These are phyloP conservation scores for Hyphodiscus hymeniophilus DNA, from an alignment of 495 filamentous ascomycete genomes.

Conservation along the genomic window DNA sequence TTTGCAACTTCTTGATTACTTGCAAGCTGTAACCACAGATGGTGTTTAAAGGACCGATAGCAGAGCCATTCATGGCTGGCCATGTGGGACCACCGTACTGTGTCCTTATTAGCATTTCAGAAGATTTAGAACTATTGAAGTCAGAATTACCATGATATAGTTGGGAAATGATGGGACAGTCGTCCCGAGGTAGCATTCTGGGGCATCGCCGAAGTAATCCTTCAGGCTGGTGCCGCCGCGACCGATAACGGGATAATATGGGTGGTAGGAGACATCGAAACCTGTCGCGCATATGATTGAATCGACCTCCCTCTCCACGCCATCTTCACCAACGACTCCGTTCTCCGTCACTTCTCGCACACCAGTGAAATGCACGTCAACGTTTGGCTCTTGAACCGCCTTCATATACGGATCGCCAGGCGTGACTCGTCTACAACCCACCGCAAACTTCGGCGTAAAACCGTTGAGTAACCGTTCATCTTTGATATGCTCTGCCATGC, in stretches of 20 bases:
- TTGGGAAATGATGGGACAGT: conserved; percentile 30
- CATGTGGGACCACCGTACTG: conserved; percentile 25
- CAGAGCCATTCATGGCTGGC: conserved; percentile 1
- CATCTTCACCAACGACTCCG: conserved; percentile 35
- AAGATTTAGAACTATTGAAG: conserved; percentile 24
- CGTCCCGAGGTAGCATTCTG: conserved; percentile 40
- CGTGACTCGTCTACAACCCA: conserved; percentile 48
- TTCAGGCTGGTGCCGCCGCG: conserved; percentile 22
- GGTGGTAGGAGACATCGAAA: conserved; percentile 39
- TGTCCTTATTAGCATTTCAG: conserved; percentile 40
- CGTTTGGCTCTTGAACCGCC: conserved; percentile 41
- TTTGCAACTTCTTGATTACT: conserved; percentile 27
- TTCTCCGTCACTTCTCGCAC: conserved; percentile 41
- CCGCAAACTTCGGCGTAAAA: conserved; percentile 37
- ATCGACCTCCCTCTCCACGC: conserved; percentile 25
- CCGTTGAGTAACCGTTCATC: background rate
- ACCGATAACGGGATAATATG: conserved; percentile 40
- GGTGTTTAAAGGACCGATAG: background rate
- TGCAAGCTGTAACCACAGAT: conserved; percentile 1
- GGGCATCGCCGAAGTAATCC: conserved; percentile 33
- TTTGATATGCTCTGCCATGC: background rate
- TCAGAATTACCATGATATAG: conserved; percentile 5
- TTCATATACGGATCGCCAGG: conserved; percentile 51
- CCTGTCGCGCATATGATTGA: conserved; percentile 34
- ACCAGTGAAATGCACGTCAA: conserved; percentile 34